Conservation (phyloP, 257 asterid genomes). For the Solanum clarkiae region DNA sequence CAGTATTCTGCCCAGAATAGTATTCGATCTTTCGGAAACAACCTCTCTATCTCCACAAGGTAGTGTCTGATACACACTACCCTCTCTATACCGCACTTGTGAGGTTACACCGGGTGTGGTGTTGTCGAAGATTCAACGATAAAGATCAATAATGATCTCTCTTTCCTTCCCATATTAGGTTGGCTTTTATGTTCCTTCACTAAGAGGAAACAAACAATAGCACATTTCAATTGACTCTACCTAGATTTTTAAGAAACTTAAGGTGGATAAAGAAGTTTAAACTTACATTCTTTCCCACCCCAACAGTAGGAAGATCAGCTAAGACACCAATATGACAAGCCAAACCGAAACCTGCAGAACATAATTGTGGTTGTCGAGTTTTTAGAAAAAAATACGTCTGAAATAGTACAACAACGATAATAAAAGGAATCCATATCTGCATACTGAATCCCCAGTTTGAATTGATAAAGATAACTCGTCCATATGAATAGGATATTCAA, state of each 20-base stretch:
- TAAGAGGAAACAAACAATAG: background rate
- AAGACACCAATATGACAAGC: constrained; percentile 92
- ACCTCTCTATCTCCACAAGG: background rate
- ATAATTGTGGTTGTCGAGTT: background rate
- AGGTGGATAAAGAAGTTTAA: background rate
- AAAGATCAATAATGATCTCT: background rate
- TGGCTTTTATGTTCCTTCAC: background rate
- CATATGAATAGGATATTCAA: background rate
- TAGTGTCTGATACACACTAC: background rate
- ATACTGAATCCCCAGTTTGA: background rate
- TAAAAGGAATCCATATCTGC: background rate
- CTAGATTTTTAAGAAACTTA: background rate
- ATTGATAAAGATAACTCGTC: background rate
- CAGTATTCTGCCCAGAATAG: background rate
- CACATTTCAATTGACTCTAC: background rate
- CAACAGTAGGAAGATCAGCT: constrained; percentile 73
- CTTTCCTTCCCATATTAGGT: background rate
- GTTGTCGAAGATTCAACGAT: background rate
- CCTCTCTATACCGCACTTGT: background rate
- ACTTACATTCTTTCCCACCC: constrained; percentile 81
- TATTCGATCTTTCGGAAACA: background rate
- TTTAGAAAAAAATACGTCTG: background rate
- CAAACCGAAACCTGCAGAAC: constrained; percentile 67
- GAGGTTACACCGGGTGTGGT: background rate
- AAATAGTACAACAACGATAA: background rate